Base-by-base conservation (phyloP, 164 flowering plant genomes). In the Tetracentron sinense region DNA sequence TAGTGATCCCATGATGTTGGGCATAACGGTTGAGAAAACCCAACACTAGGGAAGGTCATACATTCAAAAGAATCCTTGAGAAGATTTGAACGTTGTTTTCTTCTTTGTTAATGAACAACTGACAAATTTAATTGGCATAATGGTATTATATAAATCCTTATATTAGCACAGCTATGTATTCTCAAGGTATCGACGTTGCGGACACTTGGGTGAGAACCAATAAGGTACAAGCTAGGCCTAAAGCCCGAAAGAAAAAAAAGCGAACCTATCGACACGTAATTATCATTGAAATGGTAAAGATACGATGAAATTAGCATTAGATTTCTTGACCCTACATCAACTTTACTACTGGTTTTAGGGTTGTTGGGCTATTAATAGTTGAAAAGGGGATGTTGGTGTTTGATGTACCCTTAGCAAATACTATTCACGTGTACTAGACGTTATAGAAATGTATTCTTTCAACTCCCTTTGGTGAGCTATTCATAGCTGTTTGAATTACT, bases 1-100 rank as follows among this genome's bases (percentile, higher is more conserved):
- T 68, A 52, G 54, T 56, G 56, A 64, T 58, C 46, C 74, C 69
- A 42, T 69, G 54, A 48, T 61, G 65, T 69, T 80, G 81, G 77
- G 57, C 75, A 78, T 76, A 80, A 74, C 85, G 61, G 84, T 84
- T 82, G 81, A 69, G 84, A 81, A 78, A 78, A 66, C 35, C 28
- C 19, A 44, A 38, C 23, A 3, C 49, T 38, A 28, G 50, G 14
- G 11, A 19, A 25, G 28, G 20, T 20, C 26, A 51, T n/a, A 38
- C 44, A 4, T 38, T 38, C 44, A 38, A 38, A 38, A 38, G 14
- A 4, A 38, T 33, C 38, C 38, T 4, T 8, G n/a, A 33, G 4
- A 4, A 4, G 4, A 4, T 33, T 33, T 38, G 44, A 38, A 38
- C 44, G 14, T 38, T 8, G 44, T 38, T 38, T 38, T 38, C 44